Base-by-base conservation (phyloP, 148 eudicot species). In the Diospyros lotus region DNA sequence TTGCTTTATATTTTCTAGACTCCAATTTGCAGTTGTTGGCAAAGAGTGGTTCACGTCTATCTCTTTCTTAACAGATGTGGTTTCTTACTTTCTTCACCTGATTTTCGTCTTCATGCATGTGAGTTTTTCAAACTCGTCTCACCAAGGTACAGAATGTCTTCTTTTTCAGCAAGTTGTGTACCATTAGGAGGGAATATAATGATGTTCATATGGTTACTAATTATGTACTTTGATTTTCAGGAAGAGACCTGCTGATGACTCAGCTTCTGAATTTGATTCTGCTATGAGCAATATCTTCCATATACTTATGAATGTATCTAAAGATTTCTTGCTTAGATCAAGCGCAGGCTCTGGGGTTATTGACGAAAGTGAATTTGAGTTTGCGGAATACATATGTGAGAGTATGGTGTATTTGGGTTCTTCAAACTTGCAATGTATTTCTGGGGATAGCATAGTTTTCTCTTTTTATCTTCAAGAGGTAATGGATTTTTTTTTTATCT, bases 31-130 rank as follows among this genome's bases (percentile, higher is more conserved):
- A 14, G 18, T 63, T 54, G 42, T 39, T 67, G 50, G 52, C 10
- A 46, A 61, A 54, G 61, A 59, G 67, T 44, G 43, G 28, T 70
- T 77, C 9, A 54, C 51, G n/a, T 14, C 50, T 52, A 28, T 52
- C n/a, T 66, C 56, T 55, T n/a, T 53, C 62, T 18, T 64, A 77
- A 75, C 88, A 93, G 99, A 81, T 96, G 99, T 78, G 94, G 94
- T 48, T 89, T 89, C 86, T 89, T 96, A 76, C 98, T 93, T 80
- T 84, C 91, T 77, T 86, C 99, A 78, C 94, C 94, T 15, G 99
- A 96, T 84, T 96, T 92, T 64, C 94, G 98, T 38, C 94, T 93
- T 84, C 97, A 89, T 81, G 99, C 99, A 73, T 88, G 97, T 64
- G 99, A 96, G 81, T 89, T 96, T 82, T 96, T 96, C 85, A 93